Percentiles rank a stretch among this genome's conserved stretches.
Evolutionary conservation across 257 asterid species (phyloP).

Genomic region (Nicotiana obtusifolia): DNA sequence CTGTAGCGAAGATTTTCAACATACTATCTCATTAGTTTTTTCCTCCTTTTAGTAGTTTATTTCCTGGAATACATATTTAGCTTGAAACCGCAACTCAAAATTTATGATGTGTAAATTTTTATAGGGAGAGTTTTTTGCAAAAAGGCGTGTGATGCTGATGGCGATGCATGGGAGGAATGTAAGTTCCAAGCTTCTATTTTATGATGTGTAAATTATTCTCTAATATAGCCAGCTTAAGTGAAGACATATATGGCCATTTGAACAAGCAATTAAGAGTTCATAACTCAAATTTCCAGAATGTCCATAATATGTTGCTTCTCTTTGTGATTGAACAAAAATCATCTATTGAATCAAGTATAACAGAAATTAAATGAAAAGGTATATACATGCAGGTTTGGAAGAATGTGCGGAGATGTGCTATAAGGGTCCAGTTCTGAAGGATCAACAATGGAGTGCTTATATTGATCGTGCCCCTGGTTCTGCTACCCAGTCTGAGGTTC

Average conservation of each 20-base stretch:
- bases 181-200: conserved; percentile 25
- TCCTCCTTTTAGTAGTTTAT: no score
- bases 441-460: conserved; percentile 87
- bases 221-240: no score
- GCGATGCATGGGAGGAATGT: conserved; percentile 80
- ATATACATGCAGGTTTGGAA: conserved; percentile 44
- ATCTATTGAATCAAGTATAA: not conserved
- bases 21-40: not conserved
- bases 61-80: not conserved
- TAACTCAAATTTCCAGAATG: no score
- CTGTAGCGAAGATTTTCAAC: no score
- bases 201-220: not conserved
- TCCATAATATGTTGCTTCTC: no score
- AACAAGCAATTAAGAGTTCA: no score
- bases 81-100: not conserved
- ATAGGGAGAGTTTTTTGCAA: conserved; percentile 94
- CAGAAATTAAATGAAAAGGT: conserved; percentile 1
- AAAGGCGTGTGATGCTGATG: conserved; percentile 84
- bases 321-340: not conserved
- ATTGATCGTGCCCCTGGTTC: conserved; percentile 98
- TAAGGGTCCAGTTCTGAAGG: conserved; percentile 88
- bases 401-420: conserved; percentile 89
- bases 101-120: conserved; percentile 15
- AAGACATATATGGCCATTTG: no score
- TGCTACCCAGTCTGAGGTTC: conserved; percentile 68